Percentiles rank a stretch among this genome's conserved stretches.
These are phyloP conservation scores for Thermomyces lanuginosus DNA, from an alignment of 2,329 filamentous ascomycete genomes.

Conservation along the genomic window DNA sequence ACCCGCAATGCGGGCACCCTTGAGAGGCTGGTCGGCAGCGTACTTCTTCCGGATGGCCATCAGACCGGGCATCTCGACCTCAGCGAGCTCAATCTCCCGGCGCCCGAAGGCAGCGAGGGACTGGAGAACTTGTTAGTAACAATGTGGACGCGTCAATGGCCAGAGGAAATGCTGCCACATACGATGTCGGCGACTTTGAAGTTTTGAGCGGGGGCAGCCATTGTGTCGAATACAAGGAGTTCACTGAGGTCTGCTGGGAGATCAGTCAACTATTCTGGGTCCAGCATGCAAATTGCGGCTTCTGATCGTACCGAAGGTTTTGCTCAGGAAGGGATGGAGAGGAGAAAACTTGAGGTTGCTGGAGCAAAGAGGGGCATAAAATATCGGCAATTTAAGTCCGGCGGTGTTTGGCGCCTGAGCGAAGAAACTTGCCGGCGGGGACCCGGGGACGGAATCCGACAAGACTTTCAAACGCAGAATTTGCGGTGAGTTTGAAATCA, in stretches of 20 bases:
- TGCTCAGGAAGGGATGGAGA: slow-evolving; percentile 5
- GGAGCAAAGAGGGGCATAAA: too few species aligned
- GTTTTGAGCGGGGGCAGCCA: slow-evolving; percentile 68
- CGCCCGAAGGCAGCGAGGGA: slow-evolving; percentile 95
- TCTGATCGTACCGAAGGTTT: too few species aligned
- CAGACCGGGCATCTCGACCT: slow-evolving; percentile 93
- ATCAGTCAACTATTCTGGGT: too few species aligned
- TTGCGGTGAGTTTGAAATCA: too few species aligned
- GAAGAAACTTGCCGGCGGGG: too few species aligned
- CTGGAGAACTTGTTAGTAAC: slow-evolving; percentile 14
- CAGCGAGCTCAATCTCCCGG: slow-evolving; percentile 96
- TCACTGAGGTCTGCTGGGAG: too few species aligned
- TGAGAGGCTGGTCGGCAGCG: slow-evolving; percentile 78
- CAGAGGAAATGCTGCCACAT: too few species aligned
- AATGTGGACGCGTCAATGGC: slow-evolving; percentile 1
- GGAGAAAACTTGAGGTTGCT: slow-evolving; percentile 2
- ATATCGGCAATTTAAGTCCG: too few species aligned
- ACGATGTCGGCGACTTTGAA: slow-evolving; percentile 97
- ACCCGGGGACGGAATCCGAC: too few species aligned
- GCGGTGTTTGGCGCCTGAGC: too few species aligned
- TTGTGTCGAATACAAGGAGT: slow-evolving; percentile 32
- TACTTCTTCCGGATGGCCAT: slow-evolving; percentile 92
- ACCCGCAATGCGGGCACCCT: slow-evolving; percentile 87
- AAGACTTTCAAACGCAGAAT: too few species aligned
- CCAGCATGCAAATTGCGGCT: too few species aligned